These are phyloP conservation scores for Termitomyces sp. DNA, from an alignment of 768 basidiomycete species.

Conservation along the genomic window DNA sequence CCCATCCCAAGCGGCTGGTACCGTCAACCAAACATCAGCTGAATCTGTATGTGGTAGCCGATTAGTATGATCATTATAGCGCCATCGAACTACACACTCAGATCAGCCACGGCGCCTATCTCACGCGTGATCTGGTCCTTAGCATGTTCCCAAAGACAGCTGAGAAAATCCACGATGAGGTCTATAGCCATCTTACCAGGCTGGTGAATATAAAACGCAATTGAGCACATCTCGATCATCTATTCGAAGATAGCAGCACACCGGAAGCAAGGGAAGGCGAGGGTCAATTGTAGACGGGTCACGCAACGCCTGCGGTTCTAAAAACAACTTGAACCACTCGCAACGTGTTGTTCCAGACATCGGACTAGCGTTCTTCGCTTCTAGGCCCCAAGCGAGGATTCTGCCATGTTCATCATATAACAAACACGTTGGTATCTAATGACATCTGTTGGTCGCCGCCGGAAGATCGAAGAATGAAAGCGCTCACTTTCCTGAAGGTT, in stretches of 20 bases:
- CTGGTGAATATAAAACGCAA: constrained; percentile 27
- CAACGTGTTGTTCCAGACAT: constrained; percentile 55
- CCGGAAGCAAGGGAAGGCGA: constrained; percentile 73
- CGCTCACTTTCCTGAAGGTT: constrained; percentile 70
- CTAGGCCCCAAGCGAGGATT: constrained; percentile 80
- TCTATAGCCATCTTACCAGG: constrained; percentile 71
- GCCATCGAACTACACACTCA: constrained; percentile 47
- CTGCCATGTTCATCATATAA: constrained; percentile 70
- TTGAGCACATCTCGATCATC: constrained; percentile 4
- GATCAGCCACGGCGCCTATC: constrained; percentile 80
- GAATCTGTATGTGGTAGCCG: constrained; percentile 42
- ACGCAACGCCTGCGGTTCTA: constrained; percentile 77
- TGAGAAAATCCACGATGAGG: constrained; percentile 79
- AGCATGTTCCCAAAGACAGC: constrained; percentile 82
- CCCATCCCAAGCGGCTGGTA: constrained; percentile 90
- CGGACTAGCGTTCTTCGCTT: constrained; percentile 76
- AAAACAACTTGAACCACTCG: constrained; percentile 78
- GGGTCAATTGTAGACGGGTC: constrained; percentile 68
- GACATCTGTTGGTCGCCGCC: constrained; percentile 4
- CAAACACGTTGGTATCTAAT: constrained; percentile 73
- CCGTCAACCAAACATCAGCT: constrained; percentile 82
- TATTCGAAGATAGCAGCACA: constrained; percentile 22
- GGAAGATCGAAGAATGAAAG: background rate
- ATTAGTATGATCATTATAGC: constrained; percentile 2
- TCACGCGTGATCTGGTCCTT: constrained; percentile 84